phyloP scores from a whole-genome alignment of 2,329 filamentous ascomycete species.

The Monosporascus sp. region DNA sequence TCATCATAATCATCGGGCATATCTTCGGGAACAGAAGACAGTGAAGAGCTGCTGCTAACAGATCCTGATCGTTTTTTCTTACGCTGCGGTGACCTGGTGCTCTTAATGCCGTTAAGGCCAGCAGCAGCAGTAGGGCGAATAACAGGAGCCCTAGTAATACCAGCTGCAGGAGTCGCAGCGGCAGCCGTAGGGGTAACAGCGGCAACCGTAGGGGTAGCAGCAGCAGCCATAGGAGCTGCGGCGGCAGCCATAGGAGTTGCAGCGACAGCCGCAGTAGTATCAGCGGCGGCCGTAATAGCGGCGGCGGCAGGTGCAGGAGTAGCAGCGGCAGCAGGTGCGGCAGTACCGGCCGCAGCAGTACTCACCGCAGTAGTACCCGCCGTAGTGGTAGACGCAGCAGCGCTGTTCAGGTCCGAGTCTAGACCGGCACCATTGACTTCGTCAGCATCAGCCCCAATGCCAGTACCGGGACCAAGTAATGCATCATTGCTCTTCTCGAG shows the following conservation, averaged over 20 bases:
- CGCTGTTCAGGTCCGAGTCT: no score
- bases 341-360: neutral
- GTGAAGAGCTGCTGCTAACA: slow-evolving; percentile 26
- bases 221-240: neutral
- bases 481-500: slow-evolving; percentile 13
- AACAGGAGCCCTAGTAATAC: neutral
- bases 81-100: slow-evolving; percentile 10
- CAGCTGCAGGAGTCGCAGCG: neutral
- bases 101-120: neutral
- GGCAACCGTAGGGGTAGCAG: neutral
- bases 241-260: neutral
- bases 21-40: slow-evolving; percentile 28
- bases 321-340: neutral
- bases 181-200: neutral
- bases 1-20: slow-evolving; percentile 24
- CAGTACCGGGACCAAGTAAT: neutral
- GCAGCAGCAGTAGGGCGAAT: neutral
- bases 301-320: neutral
- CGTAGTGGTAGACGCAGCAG: neutral
- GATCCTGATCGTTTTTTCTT: slow-evolving; percentile 23
- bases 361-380: neutral
- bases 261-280: neutral
- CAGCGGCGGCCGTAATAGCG: neutral
- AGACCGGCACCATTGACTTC: neutral
- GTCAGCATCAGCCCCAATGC: neutral